Base-by-base conservation (phyloP, 176 grass and related monocot species). In the Carex cristatella region DNA sequence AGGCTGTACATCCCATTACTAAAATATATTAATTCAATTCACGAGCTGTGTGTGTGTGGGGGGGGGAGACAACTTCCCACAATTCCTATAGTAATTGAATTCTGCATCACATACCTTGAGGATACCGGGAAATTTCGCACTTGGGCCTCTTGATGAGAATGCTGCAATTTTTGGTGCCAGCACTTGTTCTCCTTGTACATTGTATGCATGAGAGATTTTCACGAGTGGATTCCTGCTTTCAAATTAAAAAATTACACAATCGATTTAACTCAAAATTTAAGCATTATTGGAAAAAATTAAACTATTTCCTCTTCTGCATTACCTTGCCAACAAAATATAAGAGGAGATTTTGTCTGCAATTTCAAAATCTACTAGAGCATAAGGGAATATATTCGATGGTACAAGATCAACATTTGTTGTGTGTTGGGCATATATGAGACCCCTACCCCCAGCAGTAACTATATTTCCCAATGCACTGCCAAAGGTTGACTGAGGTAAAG, bases 111-210 rank as follows among this genome's bases (percentile, higher is more conserved):
- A 68, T 91, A 86, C 90, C 90, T 91, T 91, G 33, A 91, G 87
- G 10, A 91, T 31, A 0, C 33, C 58, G 30, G 90, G 81, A 65
- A 84, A 89, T 28, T 48, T 1, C 0, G 8, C 32, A n/a, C 37
- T 87, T 63, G 87, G 90, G 12, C 87, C 90, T 64, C 87, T 84
- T 60, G 87, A 87, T 74, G 90, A 91, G 40, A 91, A 91, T 55
- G 80, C 56, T 84, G 84, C 84, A 16, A 91, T 27, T 64, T 84
- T 87, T 10, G 84, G 90, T 72, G 90, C 80, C 32, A 79, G 27
- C 63, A 89, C 35, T 48, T 63, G 42, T 66, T 23, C 66, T 81
- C 84, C 87, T 78, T 37, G 49, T 14, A 28, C 69, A 89, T 9
- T 91, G 49, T 33, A 30, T 65, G 16, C 64, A 23, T 69, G 55